Base-by-base conservation (phyloP, 805 yeast genomes). In the Saccharomycopsis schoenii region DNA sequence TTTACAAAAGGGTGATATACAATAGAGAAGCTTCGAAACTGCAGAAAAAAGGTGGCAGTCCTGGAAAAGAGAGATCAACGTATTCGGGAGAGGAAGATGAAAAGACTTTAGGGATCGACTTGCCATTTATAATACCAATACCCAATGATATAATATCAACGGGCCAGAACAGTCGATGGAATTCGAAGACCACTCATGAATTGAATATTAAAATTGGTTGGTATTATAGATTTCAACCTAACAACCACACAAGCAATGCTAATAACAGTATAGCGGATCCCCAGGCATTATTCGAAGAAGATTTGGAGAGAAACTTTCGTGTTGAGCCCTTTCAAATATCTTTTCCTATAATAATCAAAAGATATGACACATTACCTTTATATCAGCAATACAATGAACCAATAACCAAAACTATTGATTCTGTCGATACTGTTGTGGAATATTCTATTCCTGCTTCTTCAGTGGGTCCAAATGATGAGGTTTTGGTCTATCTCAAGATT, bases 71-170 rank as follows among this genome's bases (percentile, higher is more conserved):
- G 54, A 64, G 2, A 67, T 67, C 2, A 47, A 47, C 4, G 6
- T 47, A 24, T 47, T 19, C 52, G 21, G 21, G 19, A 47, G 52
- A 47, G 11, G 70, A 1, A 74, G 74, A 60, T 74, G 76, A 76
- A 59, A 74, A 76, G 25, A 66, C 81, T 21, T 65, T 84, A 2
- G 87, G 84, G 0, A 67, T 84, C 42, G 88, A 84, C 66, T 68
- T 84, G 1, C 89, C 89, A 0, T 70, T 85, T 47, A 71, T 84
- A 3, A 76, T 85, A 15, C 84, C 83, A 0, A 69, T 85, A 19
- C 83, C 82, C 1, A 78, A 77, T 56, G 81, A 82, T 58, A 74
- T 83, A 3, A 73, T 77, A 11, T 77, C 84, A 36, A 82, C 86
- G 36, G 82, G 84, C 6, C 77, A 72, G 60, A 78, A 77, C 55